These are phyloP conservation scores for Fusarium multiceps DNA, from an alignment of 2,329 filamentous ascomycete species.

Conservation along the genomic window DNA sequence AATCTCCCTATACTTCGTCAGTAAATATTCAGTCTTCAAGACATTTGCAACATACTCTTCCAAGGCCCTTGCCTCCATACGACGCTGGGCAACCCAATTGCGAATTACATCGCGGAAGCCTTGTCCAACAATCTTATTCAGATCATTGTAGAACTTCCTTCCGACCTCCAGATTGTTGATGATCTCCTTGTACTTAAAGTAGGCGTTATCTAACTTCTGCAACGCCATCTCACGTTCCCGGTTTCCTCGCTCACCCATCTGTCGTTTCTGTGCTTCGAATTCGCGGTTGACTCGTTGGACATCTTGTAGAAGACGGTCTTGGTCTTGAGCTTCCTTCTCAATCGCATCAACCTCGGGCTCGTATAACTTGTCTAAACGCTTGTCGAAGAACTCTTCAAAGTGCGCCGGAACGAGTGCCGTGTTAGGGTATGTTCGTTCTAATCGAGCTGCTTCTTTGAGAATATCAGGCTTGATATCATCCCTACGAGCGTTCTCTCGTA, in stretches of 20 bases:
- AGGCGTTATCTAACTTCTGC: conserved; percentile 89
- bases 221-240: conserved; percentile 85
- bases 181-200: conserved; percentile 96
- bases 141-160: conserved; percentile 96
- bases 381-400: conserved; percentile 91
- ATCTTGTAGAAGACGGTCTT: conserved; percentile 75
- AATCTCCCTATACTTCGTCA: conserved; percentile 56
- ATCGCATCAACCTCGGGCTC: conserved; percentile 80
- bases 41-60: conserved; percentile 70
- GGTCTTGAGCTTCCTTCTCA: conserved; percentile 77
- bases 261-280: conserved; percentile 78
- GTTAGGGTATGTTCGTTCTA: conserved; percentile 88
- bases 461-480: conserved; percentile 93
- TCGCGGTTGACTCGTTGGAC: conserved; percentile 80
- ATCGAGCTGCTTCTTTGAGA: conserved; percentile 80
- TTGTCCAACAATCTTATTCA: conserved; percentile 83
- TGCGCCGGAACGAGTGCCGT: conserved; percentile 87
- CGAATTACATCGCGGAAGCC: conserved; percentile 83
- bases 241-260: conserved; percentile 70
- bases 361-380: conserved; percentile 79
- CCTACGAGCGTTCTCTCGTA: conserved; percentile 81
- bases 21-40: conserved; percentile 3
- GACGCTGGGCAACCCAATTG: conserved; percentile 81
- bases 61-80: conserved; percentile 81
- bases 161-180: conserved; percentile 91